phyloP scores from a whole-genome alignment of 495 filamentous ascomycete genomes.

The Mycothermus thermophilus region DNA sequence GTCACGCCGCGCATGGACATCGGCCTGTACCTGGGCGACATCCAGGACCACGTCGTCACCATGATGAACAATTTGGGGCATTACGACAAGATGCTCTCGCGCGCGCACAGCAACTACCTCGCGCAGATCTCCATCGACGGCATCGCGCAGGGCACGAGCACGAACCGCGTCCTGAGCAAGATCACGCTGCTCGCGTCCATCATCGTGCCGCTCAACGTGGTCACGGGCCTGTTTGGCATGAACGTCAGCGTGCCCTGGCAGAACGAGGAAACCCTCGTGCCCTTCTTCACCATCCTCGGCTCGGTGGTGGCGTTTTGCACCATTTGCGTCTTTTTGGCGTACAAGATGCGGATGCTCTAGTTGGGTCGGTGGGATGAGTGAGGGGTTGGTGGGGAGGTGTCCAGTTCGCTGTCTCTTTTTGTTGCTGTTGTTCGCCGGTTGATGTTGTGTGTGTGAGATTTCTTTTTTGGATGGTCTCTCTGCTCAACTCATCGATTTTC shows the following conservation, averaged over 20 bases:
- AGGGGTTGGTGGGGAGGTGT: neutral
- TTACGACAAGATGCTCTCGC: constrained; percentile 93
- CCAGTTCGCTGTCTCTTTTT: too few relatives aligned
- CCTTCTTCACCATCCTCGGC: constrained; percentile 75
- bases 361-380: neutral
- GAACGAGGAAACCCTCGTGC: constrained; percentile 38
- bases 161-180: constrained; percentile 78
- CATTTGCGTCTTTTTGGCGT: constrained; percentile 29
- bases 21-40: constrained; percentile 87
- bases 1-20: constrained; percentile 92
- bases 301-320: constrained; percentile 47
- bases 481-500: too few relatives aligned
- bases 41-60: constrained; percentile 97
- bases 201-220: constrained; percentile 89
- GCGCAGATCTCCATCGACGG: constrained; percentile 88
- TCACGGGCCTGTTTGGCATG: constrained; percentile 95
- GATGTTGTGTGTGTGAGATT: too few relatives aligned
- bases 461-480: too few relatives aligned
- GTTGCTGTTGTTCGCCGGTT: too few relatives aligned
- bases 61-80: constrained; percentile 95
- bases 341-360: constrained; percentile 16
- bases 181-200: constrained; percentile 93
- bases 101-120: constrained; percentile 91
- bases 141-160: constrained; percentile 63
- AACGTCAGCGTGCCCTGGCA: constrained; percentile 74